A percentile compares a stretch with the other conserved stretches of the same genome.
phyloP scores from a whole-genome alignment of 805 yeast genomes.

The Barnettozyma salicaria region DNA sequence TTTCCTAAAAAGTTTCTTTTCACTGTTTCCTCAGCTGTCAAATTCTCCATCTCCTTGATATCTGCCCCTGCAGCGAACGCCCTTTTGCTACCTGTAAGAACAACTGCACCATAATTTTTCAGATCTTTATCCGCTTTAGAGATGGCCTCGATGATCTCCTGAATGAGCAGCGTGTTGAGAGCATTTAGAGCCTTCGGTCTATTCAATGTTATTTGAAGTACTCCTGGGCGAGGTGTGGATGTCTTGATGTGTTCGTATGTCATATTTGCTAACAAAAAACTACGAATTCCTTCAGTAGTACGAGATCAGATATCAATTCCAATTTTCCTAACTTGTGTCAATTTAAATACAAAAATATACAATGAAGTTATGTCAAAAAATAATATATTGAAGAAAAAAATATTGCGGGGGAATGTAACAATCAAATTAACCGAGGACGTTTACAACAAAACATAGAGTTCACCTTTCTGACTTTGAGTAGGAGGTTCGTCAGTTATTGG shows the following conservation, averaged over 20 bases:
- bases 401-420: not conserved
- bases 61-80: conserved; percentile 56
- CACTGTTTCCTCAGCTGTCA: conserved; percentile 32
- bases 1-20: conserved; percentile 31
- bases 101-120: conserved; percentile 40
- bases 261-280: conserved; percentile 8
- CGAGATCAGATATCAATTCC: too few relatives aligned
- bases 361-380: too few relatives aligned
- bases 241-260: conserved; percentile 18
- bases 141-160: conserved; percentile 21
- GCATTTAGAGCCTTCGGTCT: conserved; percentile 27
- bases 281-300: too few relatives aligned
- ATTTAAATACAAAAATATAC: too few relatives aligned
- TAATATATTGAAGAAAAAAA: not conserved
- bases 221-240: conserved; percentile 22
- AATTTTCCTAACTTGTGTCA: too few relatives aligned
- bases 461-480: conserved; percentile 27
- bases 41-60: conserved; percentile 43
- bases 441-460: conserved; percentile 14
- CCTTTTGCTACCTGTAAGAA: conserved; percentile 39
- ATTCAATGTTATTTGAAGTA: conserved; percentile 22
- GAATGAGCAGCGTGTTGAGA: conserved; percentile 15
- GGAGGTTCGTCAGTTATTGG: conserved; percentile 30
- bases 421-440: not conserved
- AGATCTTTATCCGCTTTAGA: conserved; percentile 16